Conservation (phyloP, 2,329 filamentous ascomycete genomes). For the Apiospora pterosperma region DNA sequence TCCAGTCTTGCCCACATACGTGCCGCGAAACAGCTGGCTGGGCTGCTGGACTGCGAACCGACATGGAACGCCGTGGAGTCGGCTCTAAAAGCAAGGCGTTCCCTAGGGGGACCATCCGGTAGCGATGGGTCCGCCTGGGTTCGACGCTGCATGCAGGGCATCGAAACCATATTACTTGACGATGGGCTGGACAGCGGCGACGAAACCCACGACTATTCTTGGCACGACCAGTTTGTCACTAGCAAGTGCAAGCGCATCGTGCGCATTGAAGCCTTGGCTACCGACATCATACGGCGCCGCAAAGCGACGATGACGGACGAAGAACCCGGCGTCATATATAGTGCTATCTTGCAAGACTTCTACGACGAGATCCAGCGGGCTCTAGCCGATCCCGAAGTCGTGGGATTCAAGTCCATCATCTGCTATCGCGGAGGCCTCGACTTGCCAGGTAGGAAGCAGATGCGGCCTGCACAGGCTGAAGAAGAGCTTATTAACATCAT, state of each 20-base stretch:
- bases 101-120: background rate
- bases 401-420: constrained; percentile 78
- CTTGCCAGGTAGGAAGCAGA: constrained; percentile 37
- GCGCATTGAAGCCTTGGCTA: constrained; percentile 71
- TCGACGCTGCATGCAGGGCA: constrained; percentile 50
- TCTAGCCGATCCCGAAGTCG: constrained; percentile 64
- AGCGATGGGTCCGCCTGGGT: background rate
- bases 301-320: constrained; percentile 30
- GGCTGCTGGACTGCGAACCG: constrained; percentile 60
- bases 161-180: constrained; percentile 74
- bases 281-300: constrained; percentile 52
- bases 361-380: constrained; percentile 49
- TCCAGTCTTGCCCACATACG: constrained; percentile 67
- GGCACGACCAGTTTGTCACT: constrained; percentile 64
- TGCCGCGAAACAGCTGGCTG: constrained; percentile 64
- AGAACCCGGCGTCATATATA: constrained; percentile 23
- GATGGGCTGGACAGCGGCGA: constrained; percentile 62
- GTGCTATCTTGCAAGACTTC: constrained; percentile 47
- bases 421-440: constrained; percentile 76
- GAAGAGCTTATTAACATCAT: constrained; percentile 36
- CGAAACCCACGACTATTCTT: constrained; percentile 55
- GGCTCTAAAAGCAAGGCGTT: constrained; percentile 33
- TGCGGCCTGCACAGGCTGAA: constrained; percentile 38
- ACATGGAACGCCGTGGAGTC: constrained; percentile 55
- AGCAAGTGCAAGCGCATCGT: constrained; percentile 70